A percentile compares a stretch with the other conserved stretches of the same genome.
Evolutionary conservation across 768 basidiomycete species (phyloP).

Genomic region (Tulasnella sp.): DNA sequence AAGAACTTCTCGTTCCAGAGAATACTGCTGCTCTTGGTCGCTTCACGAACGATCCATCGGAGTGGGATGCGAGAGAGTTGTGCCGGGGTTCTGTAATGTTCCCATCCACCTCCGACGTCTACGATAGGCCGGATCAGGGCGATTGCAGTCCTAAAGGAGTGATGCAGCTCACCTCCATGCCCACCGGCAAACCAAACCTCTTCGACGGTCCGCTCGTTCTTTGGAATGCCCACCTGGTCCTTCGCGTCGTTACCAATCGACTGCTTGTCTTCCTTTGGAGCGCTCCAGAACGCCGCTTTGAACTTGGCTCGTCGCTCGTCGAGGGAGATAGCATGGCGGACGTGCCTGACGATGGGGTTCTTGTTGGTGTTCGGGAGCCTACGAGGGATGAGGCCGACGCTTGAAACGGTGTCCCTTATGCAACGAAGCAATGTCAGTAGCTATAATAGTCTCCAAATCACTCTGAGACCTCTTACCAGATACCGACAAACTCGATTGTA

Average conservation of each 20-base stretch:
- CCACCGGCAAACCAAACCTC: conserved; percentile 13
- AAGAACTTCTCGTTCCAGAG: not conserved
- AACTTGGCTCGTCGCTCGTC: conserved; percentile 23
- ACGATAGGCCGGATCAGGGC: not conserved
- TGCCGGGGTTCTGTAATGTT: not conserved
- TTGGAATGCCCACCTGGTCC: not conserved
- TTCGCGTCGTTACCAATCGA: not conserved
- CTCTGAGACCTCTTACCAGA: conserved; percentile 39
- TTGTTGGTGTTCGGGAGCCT: not conserved
- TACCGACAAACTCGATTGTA: conserved; percentile 62
- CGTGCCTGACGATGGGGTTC: conserved; percentile 17
- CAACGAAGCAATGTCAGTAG: not conserved
- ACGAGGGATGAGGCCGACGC: conserved; percentile 9
- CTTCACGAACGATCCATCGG: conserved; percentile 14
- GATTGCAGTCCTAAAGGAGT: not conserved
- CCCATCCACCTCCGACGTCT: conserved; percentile 13
- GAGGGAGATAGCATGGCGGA: conserved; percentile 22
- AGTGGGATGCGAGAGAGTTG: conserved; percentile 14
- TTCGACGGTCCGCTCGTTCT: not conserved
- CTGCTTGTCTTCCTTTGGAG: not conserved
- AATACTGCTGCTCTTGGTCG: not conserved
- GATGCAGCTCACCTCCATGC: not conserved
- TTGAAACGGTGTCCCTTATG: conserved; percentile 5
- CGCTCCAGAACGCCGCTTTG: conserved; percentile 12
- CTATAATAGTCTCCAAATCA: too few relatives aligned